A percentile compares a stretch with the other conserved stretches of the same genome.
phyloP scores from a whole-genome alignment of 768 basidiomycete genomes.

The Termitomyces sp. region DNA sequence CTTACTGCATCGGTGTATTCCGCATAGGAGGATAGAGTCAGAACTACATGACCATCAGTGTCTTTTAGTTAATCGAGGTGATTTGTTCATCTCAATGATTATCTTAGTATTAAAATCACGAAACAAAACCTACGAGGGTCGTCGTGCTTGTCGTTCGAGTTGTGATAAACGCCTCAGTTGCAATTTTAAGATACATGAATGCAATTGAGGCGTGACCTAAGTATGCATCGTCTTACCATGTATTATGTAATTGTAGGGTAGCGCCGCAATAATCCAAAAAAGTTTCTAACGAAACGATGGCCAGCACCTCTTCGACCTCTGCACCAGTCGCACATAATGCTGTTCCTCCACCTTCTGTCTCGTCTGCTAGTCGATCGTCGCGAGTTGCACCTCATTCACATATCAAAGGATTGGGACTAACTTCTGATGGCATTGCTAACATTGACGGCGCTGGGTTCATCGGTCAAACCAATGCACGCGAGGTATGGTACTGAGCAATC shows the following conservation, averaged over 20 bases:
- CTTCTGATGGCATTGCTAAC: constrained; percentile 73
- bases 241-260: not conserved
- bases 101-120: not conserved
- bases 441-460: constrained; percentile 81
- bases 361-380: constrained; percentile 62
- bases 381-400: constrained; percentile 92
- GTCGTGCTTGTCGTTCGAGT: not conserved
- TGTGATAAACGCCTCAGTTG: not conserved
- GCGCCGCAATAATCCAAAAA: not conserved
- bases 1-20: not conserved
- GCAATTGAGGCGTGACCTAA: too few relatives aligned
- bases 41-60: too few relatives aligned
- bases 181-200: too few relatives aligned
- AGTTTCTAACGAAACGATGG: constrained; percentile 6
- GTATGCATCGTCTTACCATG: too few relatives aligned
- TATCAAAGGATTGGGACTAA: constrained; percentile 93
- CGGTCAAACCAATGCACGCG: constrained; percentile 85
- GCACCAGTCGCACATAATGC: constrained; percentile 69
- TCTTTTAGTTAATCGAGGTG: not conserved
- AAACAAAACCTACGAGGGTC: not conserved
- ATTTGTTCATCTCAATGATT: not conserved
- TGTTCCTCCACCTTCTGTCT: constrained; percentile 59
- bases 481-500: constrained; percentile 44
- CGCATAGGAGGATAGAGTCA: too few relatives aligned
- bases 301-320: constrained; percentile 38